Evolutionary conservation across 202 grass and related monocot genomes (phyloP).

Genomic region (Zoysia matrella): DNA sequence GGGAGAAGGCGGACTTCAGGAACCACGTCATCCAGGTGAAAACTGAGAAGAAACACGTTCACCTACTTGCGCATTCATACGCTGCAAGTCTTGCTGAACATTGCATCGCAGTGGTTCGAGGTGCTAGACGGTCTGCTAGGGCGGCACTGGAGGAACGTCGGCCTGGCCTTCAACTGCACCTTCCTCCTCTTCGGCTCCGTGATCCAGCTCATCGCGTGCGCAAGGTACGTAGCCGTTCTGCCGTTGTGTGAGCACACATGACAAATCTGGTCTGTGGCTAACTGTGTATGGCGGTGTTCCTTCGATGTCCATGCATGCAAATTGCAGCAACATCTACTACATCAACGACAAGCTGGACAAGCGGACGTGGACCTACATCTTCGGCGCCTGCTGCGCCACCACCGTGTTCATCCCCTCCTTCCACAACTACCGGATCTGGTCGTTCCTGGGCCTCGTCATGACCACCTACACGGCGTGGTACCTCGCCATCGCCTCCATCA

Average conservation of each 20-base stretch:
- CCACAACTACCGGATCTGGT: slow-evolving; percentile 99
- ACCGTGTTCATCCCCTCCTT: slow-evolving; percentile 99
- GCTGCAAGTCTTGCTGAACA: too few relatives aligned
- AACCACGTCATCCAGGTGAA: neutral
- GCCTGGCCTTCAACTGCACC: slow-evolving; percentile 95
- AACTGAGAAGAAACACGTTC: neutral
- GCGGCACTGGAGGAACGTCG: slow-evolving; percentile 93
- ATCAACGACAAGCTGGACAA: too few relatives aligned
- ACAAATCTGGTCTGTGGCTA: too few relatives aligned
- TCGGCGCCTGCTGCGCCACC: slow-evolving; percentile 95
- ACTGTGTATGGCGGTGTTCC: too few relatives aligned
- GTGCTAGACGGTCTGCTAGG: slow-evolving; percentile 94
- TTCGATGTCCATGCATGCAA: too few relatives aligned
- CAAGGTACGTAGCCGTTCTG: slow-evolving; percentile 55
- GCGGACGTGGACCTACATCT: neutral
- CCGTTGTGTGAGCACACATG: too few relatives aligned
- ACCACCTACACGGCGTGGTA: slow-evolving; percentile 50
- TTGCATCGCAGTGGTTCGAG: slow-evolving; percentile 80
- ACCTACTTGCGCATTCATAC: neutral
- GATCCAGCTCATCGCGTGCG: slow-evolving; percentile 98
- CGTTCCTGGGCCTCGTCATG: slow-evolving; percentile 94
- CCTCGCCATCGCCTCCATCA: slow-evolving; percentile 77
- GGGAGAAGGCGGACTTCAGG: neutral
- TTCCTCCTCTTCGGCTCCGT: slow-evolving; percentile 98
- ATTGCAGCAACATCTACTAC: too few relatives aligned